Base-by-base conservation (phyloP, 169 alveolate species). In the Cystoisospora suis region DNA sequence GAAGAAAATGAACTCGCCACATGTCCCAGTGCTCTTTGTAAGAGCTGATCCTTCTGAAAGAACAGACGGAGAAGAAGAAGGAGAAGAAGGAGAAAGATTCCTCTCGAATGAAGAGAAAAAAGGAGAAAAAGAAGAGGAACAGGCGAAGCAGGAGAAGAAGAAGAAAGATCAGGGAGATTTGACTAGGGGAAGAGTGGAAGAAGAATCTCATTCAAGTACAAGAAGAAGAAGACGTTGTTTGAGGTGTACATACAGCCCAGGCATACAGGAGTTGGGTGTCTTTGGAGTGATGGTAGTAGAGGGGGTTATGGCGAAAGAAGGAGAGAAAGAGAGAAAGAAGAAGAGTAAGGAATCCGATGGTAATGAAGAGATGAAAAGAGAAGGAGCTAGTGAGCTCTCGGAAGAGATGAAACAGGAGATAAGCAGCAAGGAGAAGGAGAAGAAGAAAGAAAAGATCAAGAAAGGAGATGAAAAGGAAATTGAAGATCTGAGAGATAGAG, bases 1-100 rank as follows among this genome's bases (percentile, higher is more conserved):
- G 94, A 90, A 89, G 77, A 94, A 79, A 88, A 94, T 95, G 83
- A 75, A 91, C n/a, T 80, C 95, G 0, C 91, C 94, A 20, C 81
- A 45, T 59, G 47, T 92, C 38, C 87, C 93, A 27, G 56, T 38
- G 53, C 53, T 72, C 58, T 40, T 72, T 53, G 83, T 72, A 0
- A 46, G 83, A 46, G 7, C 83, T 32, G 56, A 38, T 4, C 47
- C 45, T 38, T 12, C 12, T 23, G 53, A 5, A 20, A 17, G 29
- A 17, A 38, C 36, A 34, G 56, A 2, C 32, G 56, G 75, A 46
- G 46, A 17, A 3, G 45, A 23, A 36, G 45, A 75, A 40, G 2
- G 3, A 1, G 29, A 58, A 58, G 61, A 12, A 53, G 61, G 20
- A 9, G 61, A 53, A 20, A 53, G 61, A 53, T 9, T 9, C 61